A percentile compares a stretch with the other conserved stretches of the same genome.
Conservation (phyloP, 345 rosid genomes). For the Brassica nigra region DNA sequence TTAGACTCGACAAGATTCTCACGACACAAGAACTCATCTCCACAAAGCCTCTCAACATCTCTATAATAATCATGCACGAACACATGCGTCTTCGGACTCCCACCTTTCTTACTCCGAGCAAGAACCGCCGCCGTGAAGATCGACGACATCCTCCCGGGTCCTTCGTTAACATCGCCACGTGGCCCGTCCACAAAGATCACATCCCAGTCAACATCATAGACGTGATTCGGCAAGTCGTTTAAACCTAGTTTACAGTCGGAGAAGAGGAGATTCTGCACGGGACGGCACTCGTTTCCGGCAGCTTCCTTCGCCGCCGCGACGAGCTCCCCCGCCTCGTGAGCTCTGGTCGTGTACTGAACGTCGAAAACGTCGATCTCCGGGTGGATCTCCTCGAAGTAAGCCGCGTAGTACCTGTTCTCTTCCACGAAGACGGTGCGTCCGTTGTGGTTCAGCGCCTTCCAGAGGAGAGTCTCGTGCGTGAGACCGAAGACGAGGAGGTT, state of each 20-base stretch:
- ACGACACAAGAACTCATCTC: constrained; percentile 84
- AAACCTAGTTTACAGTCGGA: constrained; percentile 86
- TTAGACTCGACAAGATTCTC: constrained; percentile 72
- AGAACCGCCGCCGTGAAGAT: constrained; percentile 93
- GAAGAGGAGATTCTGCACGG: constrained; percentile 89
- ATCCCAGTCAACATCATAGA: constrained; percentile 95
- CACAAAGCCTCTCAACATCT: constrained; percentile 69
- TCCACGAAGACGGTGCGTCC: constrained; percentile 90
- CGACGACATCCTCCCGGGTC: constrained; percentile 85
- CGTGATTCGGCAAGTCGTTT: constrained; percentile 91
- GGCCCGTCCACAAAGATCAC: constrained; percentile 93
- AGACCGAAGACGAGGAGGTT: constrained; percentile 88
- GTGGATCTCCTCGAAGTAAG: constrained; percentile 82
- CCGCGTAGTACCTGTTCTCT: constrained; percentile 91
- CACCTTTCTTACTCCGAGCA: constrained; percentile 79
- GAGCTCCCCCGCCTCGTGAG: constrained; percentile 61
- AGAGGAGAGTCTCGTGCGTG: constrained; percentile 92
- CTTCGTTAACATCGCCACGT: constrained; percentile 63
- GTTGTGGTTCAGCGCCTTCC: constrained; percentile 87
- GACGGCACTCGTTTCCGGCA: constrained; percentile 72
- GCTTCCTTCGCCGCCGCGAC: constrained; percentile 60
- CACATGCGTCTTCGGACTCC: constrained; percentile 74
- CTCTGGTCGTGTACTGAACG: constrained; percentile 89
- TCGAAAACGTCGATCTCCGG: constrained; percentile 92
- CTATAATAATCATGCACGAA: constrained; percentile 89